phyloP scores from a whole-genome alignment of 1,284 basidiomycete species.

The Retiboletus flavoniger region DNA sequence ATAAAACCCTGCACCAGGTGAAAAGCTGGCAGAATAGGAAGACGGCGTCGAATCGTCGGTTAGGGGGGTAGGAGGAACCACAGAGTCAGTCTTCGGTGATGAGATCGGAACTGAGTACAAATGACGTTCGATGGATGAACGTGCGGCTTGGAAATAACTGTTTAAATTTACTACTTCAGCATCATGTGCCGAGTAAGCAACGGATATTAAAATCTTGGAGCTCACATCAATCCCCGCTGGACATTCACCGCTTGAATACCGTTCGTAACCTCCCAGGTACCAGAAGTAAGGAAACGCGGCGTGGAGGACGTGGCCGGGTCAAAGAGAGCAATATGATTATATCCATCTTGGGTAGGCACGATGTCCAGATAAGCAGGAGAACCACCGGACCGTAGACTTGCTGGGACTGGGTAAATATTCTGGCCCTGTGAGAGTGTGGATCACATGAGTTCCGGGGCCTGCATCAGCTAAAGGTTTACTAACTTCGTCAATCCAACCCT shows the following conservation, averaged over 20 bases:
- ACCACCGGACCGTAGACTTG: conserved; percentile 41
- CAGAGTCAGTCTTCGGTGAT: conserved; percentile 27
- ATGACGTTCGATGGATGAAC: conserved; percentile 82
- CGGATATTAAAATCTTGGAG: conserved; percentile 29
- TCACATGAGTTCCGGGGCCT: conserved; percentile 15
- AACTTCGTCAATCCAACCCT: conserved; percentile 89
- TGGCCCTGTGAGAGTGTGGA: conserved; percentile 46
- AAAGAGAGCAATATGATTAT: conserved; percentile 88
- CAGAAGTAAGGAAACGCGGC: conserved; percentile 82
- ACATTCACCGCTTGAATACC: conserved; percentile 73
- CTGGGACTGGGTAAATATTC: conserved; percentile 57
- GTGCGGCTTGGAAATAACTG: conserved; percentile 88
- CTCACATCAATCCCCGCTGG: conserved; percentile 70
- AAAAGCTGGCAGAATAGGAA: conserved; percentile 73
- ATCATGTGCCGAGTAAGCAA: conserved; percentile 12
- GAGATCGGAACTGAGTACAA: conserved; percentile 77
- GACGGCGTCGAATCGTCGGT: conserved; percentile 65
- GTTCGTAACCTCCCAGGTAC: conserved; percentile 86
- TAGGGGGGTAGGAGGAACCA: conserved; percentile 51
- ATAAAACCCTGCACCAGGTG: conserved; percentile 83
- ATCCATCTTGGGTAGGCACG: conserved; percentile 76
- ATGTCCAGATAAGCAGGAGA: conserved; percentile 81
- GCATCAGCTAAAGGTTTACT: conserved; percentile 27
- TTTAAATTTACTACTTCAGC: conserved; percentile 19
- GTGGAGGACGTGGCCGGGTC: conserved; percentile 65